Percentiles rank a stretch among this genome's conserved stretches.
Evolutionary conservation across 208 protist species (phyloP).

Genomic region (Balamuthia mandrillaris): DNA sequence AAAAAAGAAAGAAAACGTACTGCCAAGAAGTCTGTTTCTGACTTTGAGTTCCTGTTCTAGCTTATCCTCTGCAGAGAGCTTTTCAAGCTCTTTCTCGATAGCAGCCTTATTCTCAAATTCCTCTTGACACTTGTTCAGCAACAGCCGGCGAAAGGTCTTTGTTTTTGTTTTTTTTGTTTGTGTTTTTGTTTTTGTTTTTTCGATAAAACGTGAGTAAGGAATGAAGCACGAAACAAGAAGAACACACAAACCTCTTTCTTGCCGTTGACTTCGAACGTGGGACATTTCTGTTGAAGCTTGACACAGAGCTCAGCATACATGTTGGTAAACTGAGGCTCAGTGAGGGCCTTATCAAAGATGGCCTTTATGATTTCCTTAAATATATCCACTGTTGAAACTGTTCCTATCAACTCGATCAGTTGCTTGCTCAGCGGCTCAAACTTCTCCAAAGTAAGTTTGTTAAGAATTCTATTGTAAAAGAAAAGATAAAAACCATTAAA

Average conservation of each 20-base stretch:
- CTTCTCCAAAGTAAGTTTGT: conserved; percentile 24
- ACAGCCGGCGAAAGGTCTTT: conserved; percentile 39
- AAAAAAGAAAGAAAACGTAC: too few species aligned
- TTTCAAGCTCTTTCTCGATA: too few species aligned
- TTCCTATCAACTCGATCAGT: not conserved
- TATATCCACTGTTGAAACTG: not conserved
- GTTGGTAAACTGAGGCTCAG: conserved; percentile 9
- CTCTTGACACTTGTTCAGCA: conserved; percentile 61
- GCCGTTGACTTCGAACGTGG: not conserved
- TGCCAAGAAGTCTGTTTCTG: too few species aligned
- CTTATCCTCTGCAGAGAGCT: too few species aligned
- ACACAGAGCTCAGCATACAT: conserved; percentile 50
- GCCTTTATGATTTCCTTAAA: conserved; percentile 32
- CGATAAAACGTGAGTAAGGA: too few species aligned
- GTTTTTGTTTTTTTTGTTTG: too few species aligned
- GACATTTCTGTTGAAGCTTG: not conserved
- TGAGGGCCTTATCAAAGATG: conserved; percentile 48
- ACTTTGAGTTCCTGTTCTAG: too few species aligned
- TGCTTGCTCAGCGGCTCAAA: conserved; percentile 37
- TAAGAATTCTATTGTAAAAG: too few species aligned
- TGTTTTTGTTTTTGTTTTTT: too few species aligned
- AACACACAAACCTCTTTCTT: not conserved
- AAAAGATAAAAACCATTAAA: too few species aligned
- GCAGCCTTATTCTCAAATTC: conserved; percentile 53
- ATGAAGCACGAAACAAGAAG: too few species aligned